These are phyloP conservation scores for Oryza punctata DNA, from an alignment of 176 grass and related monocot species.

Conservation along the genomic window DNA sequence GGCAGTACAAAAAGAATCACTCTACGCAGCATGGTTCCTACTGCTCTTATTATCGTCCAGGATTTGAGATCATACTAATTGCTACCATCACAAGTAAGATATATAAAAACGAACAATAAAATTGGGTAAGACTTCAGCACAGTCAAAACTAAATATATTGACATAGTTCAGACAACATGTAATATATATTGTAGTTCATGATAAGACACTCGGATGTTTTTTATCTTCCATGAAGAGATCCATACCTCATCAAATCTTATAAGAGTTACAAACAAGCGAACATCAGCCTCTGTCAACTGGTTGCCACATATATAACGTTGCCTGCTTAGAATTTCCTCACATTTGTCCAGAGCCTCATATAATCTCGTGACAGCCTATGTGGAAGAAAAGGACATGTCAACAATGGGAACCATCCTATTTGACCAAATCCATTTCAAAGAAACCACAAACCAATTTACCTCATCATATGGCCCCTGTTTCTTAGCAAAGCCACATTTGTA, in stretches of 20 bases:
- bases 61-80: not conserved
- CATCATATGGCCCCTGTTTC: conserved; percentile 88
- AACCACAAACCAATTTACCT: conserved; percentile 43
- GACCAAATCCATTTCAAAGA: not conserved
- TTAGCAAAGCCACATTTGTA: conserved; percentile 96
- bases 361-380: conserved; percentile 63
- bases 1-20: not conserved
- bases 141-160: not conserved
- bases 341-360: conserved; percentile 74
- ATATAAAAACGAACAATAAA: not conserved
- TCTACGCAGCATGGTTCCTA: no score
- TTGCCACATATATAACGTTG: conserved; percentile 83
- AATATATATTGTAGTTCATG: not conserved
- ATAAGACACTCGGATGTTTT: not conserved
- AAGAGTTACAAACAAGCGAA: conserved; percentile 93
- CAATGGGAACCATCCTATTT: not conserved
- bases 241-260: conserved; percentile 99
- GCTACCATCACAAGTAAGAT: not conserved
- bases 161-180: not conserved
- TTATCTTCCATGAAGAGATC: not conserved
- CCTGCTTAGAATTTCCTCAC: conserved; percentile 82
- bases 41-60: not conserved
- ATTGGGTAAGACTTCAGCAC: not conserved
- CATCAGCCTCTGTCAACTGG: conserved; percentile 71
- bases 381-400: conserved; percentile 15